Evolutionary conservation across 306 rosid genomes (phyloP).

Genomic region (Citrullus amarus): DNA sequence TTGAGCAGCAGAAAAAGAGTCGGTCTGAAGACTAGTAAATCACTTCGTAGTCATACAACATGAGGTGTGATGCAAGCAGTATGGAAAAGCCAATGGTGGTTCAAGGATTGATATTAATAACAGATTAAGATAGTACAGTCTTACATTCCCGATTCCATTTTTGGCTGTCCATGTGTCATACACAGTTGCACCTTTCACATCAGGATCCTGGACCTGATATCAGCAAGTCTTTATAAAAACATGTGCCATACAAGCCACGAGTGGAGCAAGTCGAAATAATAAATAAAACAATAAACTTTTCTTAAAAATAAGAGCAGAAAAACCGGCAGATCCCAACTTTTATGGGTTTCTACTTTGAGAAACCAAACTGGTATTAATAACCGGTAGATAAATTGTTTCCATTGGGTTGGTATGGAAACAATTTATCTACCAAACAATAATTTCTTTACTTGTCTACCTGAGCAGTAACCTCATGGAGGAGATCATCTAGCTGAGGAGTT

Average conservation of each 20-base stretch:
- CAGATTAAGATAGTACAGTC: constrained; percentile 7
- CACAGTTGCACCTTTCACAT: constrained; percentile 36
- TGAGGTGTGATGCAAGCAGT: background rate
- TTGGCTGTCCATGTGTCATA: constrained; percentile 42
- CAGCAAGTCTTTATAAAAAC: constrained; percentile 5
- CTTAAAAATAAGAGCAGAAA: background rate
- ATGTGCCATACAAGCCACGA: background rate
- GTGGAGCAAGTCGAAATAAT: background rate
- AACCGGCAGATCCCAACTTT: background rate
- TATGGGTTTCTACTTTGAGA: no score
- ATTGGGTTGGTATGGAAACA: background rate
- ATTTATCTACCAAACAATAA: background rate
- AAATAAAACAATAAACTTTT: background rate
- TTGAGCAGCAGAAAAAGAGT: background rate
- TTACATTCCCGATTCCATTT: constrained; percentile 33
- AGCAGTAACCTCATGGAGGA: constrained; percentile 59
- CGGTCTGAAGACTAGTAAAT: background rate
- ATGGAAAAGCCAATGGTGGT: background rate
- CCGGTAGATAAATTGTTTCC: no score
- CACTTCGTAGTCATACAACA: background rate
- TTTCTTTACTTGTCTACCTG: constrained; percentile 29
- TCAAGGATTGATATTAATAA: background rate
- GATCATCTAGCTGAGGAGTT: constrained; percentile 88
- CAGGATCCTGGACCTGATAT: constrained; percentile 88
- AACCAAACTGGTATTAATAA: no score